Evolutionary conservation across 768 basidiomycete genomes (phyloP), one percentile per base, ranked within the genome.

Genomic region (Mrakia frigida): DNA sequence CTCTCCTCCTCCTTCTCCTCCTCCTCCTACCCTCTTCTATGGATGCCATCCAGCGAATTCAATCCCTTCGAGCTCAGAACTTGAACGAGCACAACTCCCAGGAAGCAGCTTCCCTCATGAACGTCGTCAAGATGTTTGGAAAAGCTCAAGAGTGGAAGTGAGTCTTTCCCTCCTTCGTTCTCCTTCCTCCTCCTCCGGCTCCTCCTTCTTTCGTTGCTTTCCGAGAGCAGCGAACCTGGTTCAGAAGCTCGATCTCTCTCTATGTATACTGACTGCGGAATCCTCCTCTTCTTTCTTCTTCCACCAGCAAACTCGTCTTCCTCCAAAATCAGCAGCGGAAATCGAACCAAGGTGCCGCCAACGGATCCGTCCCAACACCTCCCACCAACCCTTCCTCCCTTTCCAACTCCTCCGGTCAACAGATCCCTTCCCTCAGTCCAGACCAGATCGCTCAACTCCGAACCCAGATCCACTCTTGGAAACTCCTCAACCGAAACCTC

Each of bases 31-130:
- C n/a, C n/a, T 25, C 41, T 3, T 61, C 70, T 10, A 6, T 50
- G 46, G 46, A 50, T 50, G 46, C 31, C 46, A 28, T 31, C 59
- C 82, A 88, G 86, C 86, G 87, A 37, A 84, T 85, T n/a, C 83
- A 84, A 43, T 73, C 81, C 53, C 85, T 88, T 43, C 85, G 83
- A 56, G 80, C 80, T n/a, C 82, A 84, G 53, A 88, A 88, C 18
- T 82, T 81, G 76, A 86, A 87, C 16, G 82, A 85, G n/a, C 86
- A 87, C 68, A 85, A 84, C 2, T 84, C 83, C 13, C 81, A 79
- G 33, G 88, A 88, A 74, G 83, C 88, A 33, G 84, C 82, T 9
- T 82, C 80, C 74, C 82, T 88, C 65, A 79, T 85, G 69, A 82
- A 83, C 37, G 82, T 86, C 78, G 80, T 89, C 53, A 79, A 81